A percentile compares a stretch with the other conserved stretches of the same genome.
These are phyloP conservation scores for Thelonectria blattea DNA, from an alignment of 2,329 filamentous ascomycete species.

Conservation along the genomic window DNA sequence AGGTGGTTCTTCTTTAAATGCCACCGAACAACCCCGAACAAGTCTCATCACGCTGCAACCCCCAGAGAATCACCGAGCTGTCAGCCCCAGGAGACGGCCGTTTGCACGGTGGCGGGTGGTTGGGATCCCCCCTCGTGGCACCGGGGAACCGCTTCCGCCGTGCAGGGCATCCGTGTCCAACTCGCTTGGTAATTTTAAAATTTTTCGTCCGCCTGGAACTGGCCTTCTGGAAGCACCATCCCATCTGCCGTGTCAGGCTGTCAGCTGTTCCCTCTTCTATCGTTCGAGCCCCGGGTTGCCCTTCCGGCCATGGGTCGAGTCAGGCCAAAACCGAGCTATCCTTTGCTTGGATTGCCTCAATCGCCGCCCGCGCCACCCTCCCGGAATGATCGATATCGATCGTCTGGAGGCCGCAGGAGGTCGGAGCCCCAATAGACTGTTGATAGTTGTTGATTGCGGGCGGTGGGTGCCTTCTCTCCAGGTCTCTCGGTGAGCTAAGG, in stretches of 20 bases:
- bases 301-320: slow-evolving; percentile 34
- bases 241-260: slow-evolving; percentile 30
- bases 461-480: slow-evolving; percentile 19
- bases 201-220: slow-evolving; percentile 33
- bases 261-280: slow-evolving; percentile 28
- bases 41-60: slow-evolving; percentile 12
- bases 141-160: slow-evolving; percentile 43
- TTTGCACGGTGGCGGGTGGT: slow-evolving; percentile 26
- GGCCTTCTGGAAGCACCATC: slow-evolving; percentile 39
- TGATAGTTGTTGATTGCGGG: slow-evolving; percentile 9
- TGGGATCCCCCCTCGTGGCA: slow-evolving; percentile 34
- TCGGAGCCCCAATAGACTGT: slow-evolving; percentile 20
- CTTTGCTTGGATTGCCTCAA: slow-evolving; percentile 13
- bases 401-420: slow-evolving; percentile 20
- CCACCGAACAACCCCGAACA: too few species aligned
- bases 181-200: slow-evolving; percentile 41
- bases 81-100: slow-evolving; percentile 24
- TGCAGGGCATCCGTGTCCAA: slow-evolving; percentile 30
- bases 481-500: slow-evolving; percentile 6
- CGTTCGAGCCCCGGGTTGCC: slow-evolving; percentile 28
- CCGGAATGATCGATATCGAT: slow-evolving; percentile 31
- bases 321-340: slow-evolving; percentile 24
- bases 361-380: slow-evolving; percentile 25
- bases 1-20: background rate
- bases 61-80: slow-evolving; percentile 28